Evolutionary conservation across 176 grass and related monocot species (phyloP).

Genomic region (Lolium perenne): DNA sequence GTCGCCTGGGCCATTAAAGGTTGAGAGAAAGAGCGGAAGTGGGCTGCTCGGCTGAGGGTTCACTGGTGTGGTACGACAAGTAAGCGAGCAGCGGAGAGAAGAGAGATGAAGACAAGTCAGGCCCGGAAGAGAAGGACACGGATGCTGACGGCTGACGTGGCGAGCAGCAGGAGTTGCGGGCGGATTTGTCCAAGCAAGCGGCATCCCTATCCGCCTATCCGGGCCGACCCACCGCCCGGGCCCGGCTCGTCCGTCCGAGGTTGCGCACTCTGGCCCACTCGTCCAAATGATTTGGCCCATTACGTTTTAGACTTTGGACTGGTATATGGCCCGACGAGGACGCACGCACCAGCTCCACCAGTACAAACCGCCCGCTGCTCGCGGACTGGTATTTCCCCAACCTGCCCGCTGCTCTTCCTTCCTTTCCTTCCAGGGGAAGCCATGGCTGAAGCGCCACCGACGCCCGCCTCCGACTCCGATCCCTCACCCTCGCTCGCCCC

Average conservation of each 20-base stretch:
- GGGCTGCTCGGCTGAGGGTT: background rate
- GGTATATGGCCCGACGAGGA: no score
- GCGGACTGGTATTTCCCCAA: background rate
- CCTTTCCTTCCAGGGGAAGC: slow-evolving; percentile 19
- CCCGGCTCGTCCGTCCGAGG: background rate
- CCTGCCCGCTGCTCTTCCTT: no score
- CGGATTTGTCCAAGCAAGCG: slow-evolving; percentile 5
- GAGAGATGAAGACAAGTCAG: background rate
- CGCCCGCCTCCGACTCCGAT: background rate
- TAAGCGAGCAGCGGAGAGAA: background rate
- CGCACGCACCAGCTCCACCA: no score
- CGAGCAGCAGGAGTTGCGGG: slow-evolving; percentile 25
- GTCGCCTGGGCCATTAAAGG: background rate
- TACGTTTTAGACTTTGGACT: no score
- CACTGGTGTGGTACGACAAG: slow-evolving; percentile 35
- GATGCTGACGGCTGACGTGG: slow-evolving; percentile 23
- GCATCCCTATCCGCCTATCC: background rate
- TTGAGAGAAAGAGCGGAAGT: background rate
- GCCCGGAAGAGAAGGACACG: background rate
- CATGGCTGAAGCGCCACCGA: slow-evolving; percentile 27
- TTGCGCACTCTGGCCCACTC: background rate
- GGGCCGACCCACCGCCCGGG: background rate
- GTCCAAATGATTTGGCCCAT: background rate
- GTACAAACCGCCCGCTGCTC: no score
- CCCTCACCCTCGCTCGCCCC: background rate